phyloP scores from a whole-genome alignment of 108 stramenopile genomes.

The Mayamaea pseudoterrestris region DNA sequence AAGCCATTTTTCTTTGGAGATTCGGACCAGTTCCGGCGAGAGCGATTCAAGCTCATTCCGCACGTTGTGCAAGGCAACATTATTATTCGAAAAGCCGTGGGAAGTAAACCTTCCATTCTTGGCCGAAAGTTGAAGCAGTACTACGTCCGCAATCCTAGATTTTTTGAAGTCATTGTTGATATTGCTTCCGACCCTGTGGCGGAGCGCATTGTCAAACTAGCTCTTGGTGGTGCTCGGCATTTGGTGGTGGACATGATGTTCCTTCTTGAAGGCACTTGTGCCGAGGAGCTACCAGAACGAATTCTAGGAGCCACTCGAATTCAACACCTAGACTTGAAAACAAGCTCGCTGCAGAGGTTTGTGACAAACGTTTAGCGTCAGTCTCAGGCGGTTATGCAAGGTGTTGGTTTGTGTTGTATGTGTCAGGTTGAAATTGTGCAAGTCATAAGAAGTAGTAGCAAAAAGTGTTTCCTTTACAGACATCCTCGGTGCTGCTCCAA shows the following conservation, averaged over 20 bases:
- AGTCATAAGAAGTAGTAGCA: too few relatives aligned
- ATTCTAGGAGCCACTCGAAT: slow-evolving; percentile 62
- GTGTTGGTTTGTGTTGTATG: too few relatives aligned
- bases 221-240: slow-evolving; percentile 65
- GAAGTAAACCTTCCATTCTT: slow-evolving; percentile 82
- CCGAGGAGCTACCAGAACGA: slow-evolving; percentile 68
- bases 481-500: too few relatives aligned
- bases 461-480: too few relatives aligned
- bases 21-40: slow-evolving; percentile 51
- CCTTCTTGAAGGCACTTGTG: slow-evolving; percentile 53
- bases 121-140: slow-evolving; percentile 85
- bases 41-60: slow-evolving; percentile 87
- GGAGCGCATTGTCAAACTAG: slow-evolving; percentile 52
- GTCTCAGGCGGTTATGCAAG: too few relatives aligned
- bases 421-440: too few relatives aligned
- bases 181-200: slow-evolving; percentile 72
- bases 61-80: slow-evolving; percentile 87
- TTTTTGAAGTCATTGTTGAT: slow-evolving; percentile 86
- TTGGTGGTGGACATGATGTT: slow-evolving; percentile 87
- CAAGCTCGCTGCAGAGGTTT: too few relatives aligned
- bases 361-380: too few relatives aligned
- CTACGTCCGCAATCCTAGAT: slow-evolving; percentile 61
- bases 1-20: slow-evolving; percentile 64
- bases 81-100: slow-evolving; percentile 82
- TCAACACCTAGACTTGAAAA: slow-evolving; percentile 59